Percentiles rank a stretch among this genome's conserved stretches.
phyloP scores from a whole-genome alignment of 768 basidiomycete species.

The Pholiota conissans region DNA sequence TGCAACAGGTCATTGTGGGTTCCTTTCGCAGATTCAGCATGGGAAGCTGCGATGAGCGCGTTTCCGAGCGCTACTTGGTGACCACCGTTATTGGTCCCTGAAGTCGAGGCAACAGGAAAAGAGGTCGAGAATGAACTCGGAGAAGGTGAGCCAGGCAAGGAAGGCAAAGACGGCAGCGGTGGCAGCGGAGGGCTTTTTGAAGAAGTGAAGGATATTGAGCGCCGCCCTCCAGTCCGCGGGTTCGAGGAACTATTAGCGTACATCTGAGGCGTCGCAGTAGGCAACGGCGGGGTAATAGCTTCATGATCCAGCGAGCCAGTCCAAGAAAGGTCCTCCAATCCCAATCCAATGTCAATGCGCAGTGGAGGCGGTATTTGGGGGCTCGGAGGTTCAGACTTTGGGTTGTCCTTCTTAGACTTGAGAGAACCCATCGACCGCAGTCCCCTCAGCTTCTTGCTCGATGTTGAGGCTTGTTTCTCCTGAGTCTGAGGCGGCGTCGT shows the following conservation, averaged over 20 bases:
- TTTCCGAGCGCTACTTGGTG: conserved; percentile 81
- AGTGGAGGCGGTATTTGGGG: conserved; percentile 56
- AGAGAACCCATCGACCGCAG: conserved; percentile 83
- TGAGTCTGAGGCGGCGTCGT: conserved; percentile 43
- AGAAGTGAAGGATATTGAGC: conserved; percentile 73
- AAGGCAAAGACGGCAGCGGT: conserved; percentile 37
- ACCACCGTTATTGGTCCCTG: conserved; percentile 26
- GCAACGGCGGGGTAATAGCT: neutral
- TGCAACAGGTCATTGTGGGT: conserved; percentile 89
- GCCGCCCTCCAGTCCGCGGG: conserved; percentile 54
- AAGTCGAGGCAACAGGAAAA: conserved; percentile 22
- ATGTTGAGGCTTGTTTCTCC: conserved; percentile 24
- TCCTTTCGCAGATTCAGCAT: conserved; percentile 91
- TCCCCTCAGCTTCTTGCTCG: conserved; percentile 64
- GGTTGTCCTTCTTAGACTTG: conserved; percentile 48
- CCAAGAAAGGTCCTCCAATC: conserved; percentile 60
- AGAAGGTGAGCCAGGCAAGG: conserved; percentile 52
- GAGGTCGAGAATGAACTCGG: conserved; percentile 42
- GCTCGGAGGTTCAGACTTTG: conserved; percentile 42
- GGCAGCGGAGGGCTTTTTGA: conserved; percentile 34
- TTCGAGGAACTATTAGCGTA: too few relatives aligned
- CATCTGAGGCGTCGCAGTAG: conserved; percentile 35
- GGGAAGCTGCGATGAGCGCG: conserved; percentile 90
- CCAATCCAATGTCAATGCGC: conserved; percentile 55
- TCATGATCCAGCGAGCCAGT: conserved; percentile 26